Conservation (phyloP, 2,329 filamentous ascomycete genomes). For the Elsinoe fawcettii region DNA sequence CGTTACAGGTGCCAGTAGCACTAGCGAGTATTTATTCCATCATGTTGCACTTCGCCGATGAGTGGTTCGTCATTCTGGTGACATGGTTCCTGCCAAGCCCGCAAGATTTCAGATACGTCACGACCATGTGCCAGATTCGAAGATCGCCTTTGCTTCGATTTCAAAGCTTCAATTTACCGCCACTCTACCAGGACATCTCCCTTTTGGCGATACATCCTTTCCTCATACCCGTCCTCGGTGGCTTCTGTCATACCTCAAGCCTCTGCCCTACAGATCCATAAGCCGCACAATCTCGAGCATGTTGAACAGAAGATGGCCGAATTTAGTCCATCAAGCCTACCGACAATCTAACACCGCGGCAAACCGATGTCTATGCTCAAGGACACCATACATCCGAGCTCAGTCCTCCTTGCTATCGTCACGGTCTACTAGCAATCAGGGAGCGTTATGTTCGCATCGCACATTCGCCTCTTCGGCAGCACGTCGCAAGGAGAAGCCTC, state of each 20-base stretch:
- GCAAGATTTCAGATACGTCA: slow-evolving; percentile 13
- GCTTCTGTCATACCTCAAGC: neutral
- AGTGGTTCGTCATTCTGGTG: neutral
- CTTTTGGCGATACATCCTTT: neutral
- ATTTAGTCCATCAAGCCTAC: slow-evolving; percentile 36
- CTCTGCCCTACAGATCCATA: neutral
- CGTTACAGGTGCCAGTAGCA: neutral
- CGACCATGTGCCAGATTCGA: slow-evolving; percentile 12
- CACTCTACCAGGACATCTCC: neutral
- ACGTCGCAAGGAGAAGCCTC: slow-evolving; percentile 50
- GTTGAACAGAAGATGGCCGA: slow-evolving; percentile 53
- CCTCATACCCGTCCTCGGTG: neutral
- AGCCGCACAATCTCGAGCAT: slow-evolving; percentile 15
- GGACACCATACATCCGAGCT: slow-evolving; percentile 19
- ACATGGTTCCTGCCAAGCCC: slow-evolving; percentile 5
- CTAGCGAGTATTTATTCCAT: neutral
- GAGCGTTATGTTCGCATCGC: slow-evolving; percentile 24
- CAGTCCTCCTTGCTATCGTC: slow-evolving; percentile 13
- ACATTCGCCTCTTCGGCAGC: slow-evolving; percentile 37
- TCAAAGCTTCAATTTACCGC: slow-evolving; percentile 9
- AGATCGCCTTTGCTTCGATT: slow-evolving; percentile 3
- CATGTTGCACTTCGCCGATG: neutral
- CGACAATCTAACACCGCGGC: slow-evolving; percentile 24
- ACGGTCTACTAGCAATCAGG: slow-evolving; percentile 21
- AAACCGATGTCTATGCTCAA: slow-evolving; percentile 23